Conservation (phyloP, 192 early-diverging fungal species). For the Backusella macrospora region DNA sequence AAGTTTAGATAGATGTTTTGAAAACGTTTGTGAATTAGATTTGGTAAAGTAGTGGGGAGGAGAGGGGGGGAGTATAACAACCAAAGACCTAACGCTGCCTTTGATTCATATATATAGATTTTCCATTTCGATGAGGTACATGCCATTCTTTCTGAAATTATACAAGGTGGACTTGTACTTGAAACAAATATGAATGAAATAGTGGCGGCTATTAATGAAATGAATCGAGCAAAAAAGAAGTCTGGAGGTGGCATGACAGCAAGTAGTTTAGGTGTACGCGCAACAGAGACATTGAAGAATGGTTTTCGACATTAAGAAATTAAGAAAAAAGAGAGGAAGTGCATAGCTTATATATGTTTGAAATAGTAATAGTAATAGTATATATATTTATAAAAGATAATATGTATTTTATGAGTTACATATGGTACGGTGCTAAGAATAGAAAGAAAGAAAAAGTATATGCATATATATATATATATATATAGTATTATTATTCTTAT, state of each 20-base stretch:
- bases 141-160: constrained; percentile 83
- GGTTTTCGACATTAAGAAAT: constrained; percentile 31
- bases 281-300: constrained; percentile 33
- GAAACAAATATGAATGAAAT: constrained; percentile 82
- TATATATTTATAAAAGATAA: background rate
- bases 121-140: constrained; percentile 91
- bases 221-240: constrained; percentile 60
- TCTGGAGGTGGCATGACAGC: constrained; percentile 24
- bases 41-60: constrained; percentile 53
- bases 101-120: constrained; percentile 53
- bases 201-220: constrained; percentile 68
- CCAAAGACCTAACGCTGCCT: background rate
- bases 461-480: background rate
- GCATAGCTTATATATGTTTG: background rate
- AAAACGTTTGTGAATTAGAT: constrained; percentile 97
- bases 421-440: background rate
- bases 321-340: background rate
- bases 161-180: constrained; percentile 89
- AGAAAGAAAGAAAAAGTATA: background rate
- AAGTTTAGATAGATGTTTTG: constrained; percentile 87
- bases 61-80: background rate
- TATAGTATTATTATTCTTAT: background rate
- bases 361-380: background rate
- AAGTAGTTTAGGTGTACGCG: constrained; percentile 29
- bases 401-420: no score